Evolutionary conservation across 2,329 filamentous ascomycete species (phyloP), one percentile per base, ranked within the genome.

Genomic region (Aspergillus sp.): DNA sequence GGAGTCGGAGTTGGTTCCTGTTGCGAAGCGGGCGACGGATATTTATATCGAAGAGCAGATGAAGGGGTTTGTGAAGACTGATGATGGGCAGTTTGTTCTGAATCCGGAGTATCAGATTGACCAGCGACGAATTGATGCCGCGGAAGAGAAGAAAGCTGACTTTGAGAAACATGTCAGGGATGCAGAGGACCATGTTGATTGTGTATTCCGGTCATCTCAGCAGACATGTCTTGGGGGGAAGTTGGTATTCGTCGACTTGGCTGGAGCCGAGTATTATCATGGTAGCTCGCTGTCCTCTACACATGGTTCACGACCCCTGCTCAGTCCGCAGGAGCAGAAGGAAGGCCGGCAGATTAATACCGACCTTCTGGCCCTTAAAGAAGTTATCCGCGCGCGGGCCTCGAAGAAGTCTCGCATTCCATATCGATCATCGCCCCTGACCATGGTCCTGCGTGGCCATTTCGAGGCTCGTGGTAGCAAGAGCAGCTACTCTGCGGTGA

Each of bases 221-320:
- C 61, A 72, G 55, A 40, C 56, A 17, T 74, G 72, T 47, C 65
- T 80, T 0, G 77, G 77, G 2, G 77, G 70, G 0, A 79, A 73
- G 56, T 68, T 78, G 48, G 71, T 79, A 9, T 80, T 80, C 66
- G 76, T 80, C 1, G 78, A 81, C 57, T 66, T 80, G 5, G 78
- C 78, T 2, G 78, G 77, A 2, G 70, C 78, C 0, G 78, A 81
- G 60, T 80, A 76, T 49, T 73, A 73, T 56, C 66, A 74, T 35
- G 68, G 72, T 17, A 71, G 68, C 21, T 59, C 59, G 0, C 21
- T 21, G 6, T 12, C 54, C 14, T 6, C 43, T 14, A 49, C 37
- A n/a, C 40, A 43, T n/a, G 40, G 27, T 31, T 11, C 45, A 19
- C 45, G 47, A 23, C n/a, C 58, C 1, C 73, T 69, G 47, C 73